Conservation (phyloP, 768 basidiomycete species). For the Leucocoprinus birnbaumii region DNA sequence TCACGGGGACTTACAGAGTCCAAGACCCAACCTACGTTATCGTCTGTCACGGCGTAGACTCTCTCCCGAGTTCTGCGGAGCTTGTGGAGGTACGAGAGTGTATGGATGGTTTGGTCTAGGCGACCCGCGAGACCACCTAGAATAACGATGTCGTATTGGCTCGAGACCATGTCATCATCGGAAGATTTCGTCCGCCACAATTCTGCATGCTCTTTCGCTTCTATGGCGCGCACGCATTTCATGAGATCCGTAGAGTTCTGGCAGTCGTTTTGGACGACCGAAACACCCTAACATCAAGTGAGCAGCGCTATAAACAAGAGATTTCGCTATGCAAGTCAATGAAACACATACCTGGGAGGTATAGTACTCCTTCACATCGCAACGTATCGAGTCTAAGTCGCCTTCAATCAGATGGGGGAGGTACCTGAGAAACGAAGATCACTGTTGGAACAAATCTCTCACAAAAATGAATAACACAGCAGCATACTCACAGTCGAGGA, state of each 20-base stretch:
- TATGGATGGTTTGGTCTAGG: constrained; percentile 92
- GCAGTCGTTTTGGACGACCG: constrained; percentile 62
- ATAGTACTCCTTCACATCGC: constrained; percentile 75
- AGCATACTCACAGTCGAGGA: constrained; percentile 16
- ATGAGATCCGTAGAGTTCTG: constrained; percentile 92
- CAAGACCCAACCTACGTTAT: constrained; percentile 89
- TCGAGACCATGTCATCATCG: background rate
- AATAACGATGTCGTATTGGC: constrained; percentile 68
- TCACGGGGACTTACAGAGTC: constrained; percentile 49
- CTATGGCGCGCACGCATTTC: constrained; percentile 78
- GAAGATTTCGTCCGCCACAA: constrained; percentile 34
- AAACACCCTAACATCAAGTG: constrained; percentile 60
- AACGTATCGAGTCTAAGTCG: constrained; percentile 85
- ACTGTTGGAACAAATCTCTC: background rate
- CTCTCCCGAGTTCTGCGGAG: constrained; percentile 55
- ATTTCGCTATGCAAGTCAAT: background rate
- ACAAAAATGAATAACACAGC: background rate
- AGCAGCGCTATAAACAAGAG: no score
- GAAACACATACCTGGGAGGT: constrained; percentile 41
- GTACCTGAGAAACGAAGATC: constrained; percentile 42
- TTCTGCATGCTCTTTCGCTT: constrained; percentile 49
- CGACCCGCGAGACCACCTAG: constrained; percentile 90
- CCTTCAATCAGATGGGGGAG: constrained; percentile 89
- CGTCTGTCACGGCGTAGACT: constrained; percentile 83
- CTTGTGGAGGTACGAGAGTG: constrained; percentile 82